phyloP scores from a whole-genome alignment of 805 yeast species.

The Kazachstania taianensis region DNA sequence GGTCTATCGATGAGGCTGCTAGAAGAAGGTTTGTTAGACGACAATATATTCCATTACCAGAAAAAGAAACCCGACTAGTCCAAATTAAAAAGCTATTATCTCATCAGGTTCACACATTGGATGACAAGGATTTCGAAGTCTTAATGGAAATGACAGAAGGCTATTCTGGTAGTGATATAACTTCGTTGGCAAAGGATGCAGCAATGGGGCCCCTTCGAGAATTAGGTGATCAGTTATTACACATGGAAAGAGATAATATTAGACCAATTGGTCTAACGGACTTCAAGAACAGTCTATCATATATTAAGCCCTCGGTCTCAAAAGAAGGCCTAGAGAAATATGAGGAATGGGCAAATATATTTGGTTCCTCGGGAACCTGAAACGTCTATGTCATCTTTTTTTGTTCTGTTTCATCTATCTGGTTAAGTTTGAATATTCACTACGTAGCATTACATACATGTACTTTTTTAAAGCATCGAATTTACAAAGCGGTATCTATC shows the following conservation, averaged over 20 bases:
- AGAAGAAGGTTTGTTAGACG: slow-evolving; percentile 84
- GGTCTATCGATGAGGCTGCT: slow-evolving; percentile 97
- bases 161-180: slow-evolving; percentile 87
- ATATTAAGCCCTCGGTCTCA: slow-evolving; percentile 83
- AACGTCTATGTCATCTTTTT: background rate
- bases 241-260: slow-evolving; percentile 60
- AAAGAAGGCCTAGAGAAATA: slow-evolving; percentile 67
- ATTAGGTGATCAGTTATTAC: slow-evolving; percentile 72
- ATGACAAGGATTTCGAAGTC: slow-evolving; percentile 49
- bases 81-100: slow-evolving; percentile 61
- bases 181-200: slow-evolving; percentile 90
- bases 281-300: slow-evolving; percentile 62
- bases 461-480: too few species aligned
- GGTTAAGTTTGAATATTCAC: background rate
- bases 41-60: slow-evolving; percentile 91
- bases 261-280: slow-evolving; percentile 67
- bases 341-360: slow-evolving; percentile 81
- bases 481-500: too few species aligned
- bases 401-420: background rate
- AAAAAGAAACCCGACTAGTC: slow-evolving; percentile 62
- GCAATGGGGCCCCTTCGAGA: slow-evolving; percentile 96
- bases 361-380: slow-evolving; percentile 81
- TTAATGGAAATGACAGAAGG: slow-evolving; percentile 64
- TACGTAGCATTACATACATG: too few species aligned
- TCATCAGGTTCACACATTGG: slow-evolving; percentile 62